phyloP scores from a whole-genome alignment of 2,329 filamentous ascomycete species.

The Claviceps purpurea region DNA sequence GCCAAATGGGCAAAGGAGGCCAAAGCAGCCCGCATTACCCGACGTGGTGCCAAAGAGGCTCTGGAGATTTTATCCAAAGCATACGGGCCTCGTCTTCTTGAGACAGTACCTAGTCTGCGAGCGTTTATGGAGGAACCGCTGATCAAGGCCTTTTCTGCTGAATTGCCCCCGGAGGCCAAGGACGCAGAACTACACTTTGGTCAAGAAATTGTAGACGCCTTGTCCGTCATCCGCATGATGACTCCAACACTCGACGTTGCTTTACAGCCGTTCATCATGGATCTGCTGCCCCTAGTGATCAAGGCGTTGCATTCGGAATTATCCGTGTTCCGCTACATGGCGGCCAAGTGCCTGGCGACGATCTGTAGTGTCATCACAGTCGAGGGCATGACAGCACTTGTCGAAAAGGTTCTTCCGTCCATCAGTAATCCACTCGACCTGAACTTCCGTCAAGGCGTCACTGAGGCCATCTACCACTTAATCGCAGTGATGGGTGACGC shows the following conservation, averaged over 20 bases:
- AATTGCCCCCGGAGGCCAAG: constrained; percentile 58
- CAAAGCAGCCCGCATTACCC: constrained; percentile 75
- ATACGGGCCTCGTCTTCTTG: constrained; percentile 66
- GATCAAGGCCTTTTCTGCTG: constrained; percentile 55
- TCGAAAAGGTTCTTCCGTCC: constrained; percentile 81
- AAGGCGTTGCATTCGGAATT: constrained; percentile 78
- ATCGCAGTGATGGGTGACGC: constrained; percentile 97
- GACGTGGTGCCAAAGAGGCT: constrained; percentile 86
- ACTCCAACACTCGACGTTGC: constrained; percentile 73
- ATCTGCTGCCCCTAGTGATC: constrained; percentile 72
- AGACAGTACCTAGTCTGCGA: constrained; percentile 71
- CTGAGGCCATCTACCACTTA: constrained; percentile 90
- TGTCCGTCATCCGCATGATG: constrained; percentile 85
- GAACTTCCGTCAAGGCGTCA: constrained; percentile 79
- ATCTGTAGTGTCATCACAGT: constrained; percentile 94
- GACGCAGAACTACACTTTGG: constrained; percentile 65
- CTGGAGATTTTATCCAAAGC: constrained; percentile 72
- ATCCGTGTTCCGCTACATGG: constrained; percentile 90
- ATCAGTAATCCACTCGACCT: constrained; percentile 86
- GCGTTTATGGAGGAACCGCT: constrained; percentile 73
- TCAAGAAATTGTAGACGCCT: constrained; percentile 84
- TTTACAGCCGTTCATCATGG: constrained; percentile 68
- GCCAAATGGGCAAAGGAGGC: constrained; percentile 83
- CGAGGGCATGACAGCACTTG: constrained; percentile 88
- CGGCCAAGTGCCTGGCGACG: constrained; percentile 92